Percentiles rank a stretch among this genome's conserved stretches.
phyloP scores from a whole-genome alignment of 352 stramenopile species.

The Blastocystis sp. region DNA sequence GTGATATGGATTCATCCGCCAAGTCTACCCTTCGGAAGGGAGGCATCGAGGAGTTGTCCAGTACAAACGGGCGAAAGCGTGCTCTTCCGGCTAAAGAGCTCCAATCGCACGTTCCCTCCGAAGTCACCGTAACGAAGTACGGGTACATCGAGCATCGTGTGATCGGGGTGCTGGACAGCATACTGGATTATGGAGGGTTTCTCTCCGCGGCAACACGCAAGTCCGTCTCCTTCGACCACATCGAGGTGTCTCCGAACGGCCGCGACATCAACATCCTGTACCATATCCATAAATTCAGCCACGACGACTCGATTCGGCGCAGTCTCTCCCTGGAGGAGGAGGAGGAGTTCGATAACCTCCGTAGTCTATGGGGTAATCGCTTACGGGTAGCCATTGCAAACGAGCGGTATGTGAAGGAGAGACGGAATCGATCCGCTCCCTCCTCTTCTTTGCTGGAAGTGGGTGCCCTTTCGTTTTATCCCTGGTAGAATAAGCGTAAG shows the following conservation, averaged over 20 bases:
- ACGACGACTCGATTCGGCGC: not conserved
- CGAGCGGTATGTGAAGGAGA: slow-evolving; percentile 14
- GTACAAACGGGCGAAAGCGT: too few relatives aligned
- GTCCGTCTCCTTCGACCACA: slow-evolving; percentile 13
- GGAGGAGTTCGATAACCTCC: slow-evolving; percentile 16
- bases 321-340: not conserved
- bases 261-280: slow-evolving; percentile 61
- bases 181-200: slow-evolving; percentile 30
- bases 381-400: slow-evolving; percentile 20
- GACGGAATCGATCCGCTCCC: not conserved
- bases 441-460: not conserved
- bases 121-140: slow-evolving; percentile 46
- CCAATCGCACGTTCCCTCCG: slow-evolving; percentile 17
- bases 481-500: slow-evolving; percentile 8
- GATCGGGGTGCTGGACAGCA: slow-evolving; percentile 30
- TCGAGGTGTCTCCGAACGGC: slow-evolving; percentile 15
- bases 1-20: too few relatives aligned
- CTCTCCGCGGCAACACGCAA: not conserved
- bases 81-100: not conserved
- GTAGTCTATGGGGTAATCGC: not conserved
- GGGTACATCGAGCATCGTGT: slow-evolving; percentile 42
- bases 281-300: not conserved
- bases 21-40: too few relatives aligned
- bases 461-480: not conserved
- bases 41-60: too few relatives aligned